Percentiles rank a stretch among this genome's conserved stretches.
phyloP scores from a whole-genome alignment of 2,329 filamentous ascomycete species.

The Stagonosporopsis vannaccii region DNA sequence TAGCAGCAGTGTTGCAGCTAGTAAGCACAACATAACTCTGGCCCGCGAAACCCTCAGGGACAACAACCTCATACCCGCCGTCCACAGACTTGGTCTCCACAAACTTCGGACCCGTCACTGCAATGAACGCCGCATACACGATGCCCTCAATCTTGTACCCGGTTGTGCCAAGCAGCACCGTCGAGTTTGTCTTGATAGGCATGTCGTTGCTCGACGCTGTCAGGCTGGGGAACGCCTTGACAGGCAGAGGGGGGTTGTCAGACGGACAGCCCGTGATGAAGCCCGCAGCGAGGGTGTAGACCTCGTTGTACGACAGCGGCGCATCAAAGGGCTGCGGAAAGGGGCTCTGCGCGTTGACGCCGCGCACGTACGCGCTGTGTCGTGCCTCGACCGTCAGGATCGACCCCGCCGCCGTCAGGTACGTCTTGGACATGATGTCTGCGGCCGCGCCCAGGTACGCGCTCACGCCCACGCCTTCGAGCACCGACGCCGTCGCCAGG shows the following conservation, averaged over 20 bases:
- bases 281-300: constrained; percentile 69
- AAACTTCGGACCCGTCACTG: constrained; percentile 32
- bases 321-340: constrained; percentile 68
- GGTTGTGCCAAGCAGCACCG: constrained; percentile 21
- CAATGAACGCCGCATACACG: constrained; percentile 37
- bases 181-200: constrained; percentile 26
- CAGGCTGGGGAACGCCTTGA: constrained; percentile 67
- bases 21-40: constrained; percentile 38
- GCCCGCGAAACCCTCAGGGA: constrained; percentile 33
- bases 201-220: constrained; percentile 22
- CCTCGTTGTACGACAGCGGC: constrained; percentile 64
- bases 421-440: constrained; percentile 63
- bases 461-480: constrained; percentile 65
- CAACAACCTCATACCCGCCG: constrained; percentile 27
- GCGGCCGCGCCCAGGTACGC: constrained; percentile 70
- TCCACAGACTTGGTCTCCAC: constrained; percentile 22
- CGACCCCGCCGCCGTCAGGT: constrained; percentile 67
- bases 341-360: constrained; percentile 57
- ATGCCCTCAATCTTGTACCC: constrained; percentile 30
- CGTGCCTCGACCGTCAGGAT: constrained; percentile 71
- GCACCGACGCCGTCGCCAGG: constrained; percentile 60
- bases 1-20: constrained; percentile 33
- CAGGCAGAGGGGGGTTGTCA: constrained; percentile 62
- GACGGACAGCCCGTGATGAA: constrained; percentile 68
- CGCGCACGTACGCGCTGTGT: constrained; percentile 68